Base-by-base conservation (phyloP, 1,284 basidiomycete species). In the Xanthoconium separans region DNA sequence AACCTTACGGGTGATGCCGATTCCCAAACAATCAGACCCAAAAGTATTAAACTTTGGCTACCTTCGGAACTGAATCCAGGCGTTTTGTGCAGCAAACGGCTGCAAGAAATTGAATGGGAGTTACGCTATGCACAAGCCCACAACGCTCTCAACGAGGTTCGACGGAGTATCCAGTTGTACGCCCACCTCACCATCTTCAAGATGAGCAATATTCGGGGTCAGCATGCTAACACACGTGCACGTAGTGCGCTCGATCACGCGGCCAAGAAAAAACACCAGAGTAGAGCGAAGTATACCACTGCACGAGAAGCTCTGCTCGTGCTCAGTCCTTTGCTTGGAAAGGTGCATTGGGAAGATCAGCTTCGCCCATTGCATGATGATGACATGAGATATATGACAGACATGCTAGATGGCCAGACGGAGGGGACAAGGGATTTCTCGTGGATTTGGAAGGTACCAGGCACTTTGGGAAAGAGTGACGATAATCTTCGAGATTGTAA, bases 371-470 rank as follows among this genome's bases (percentile, higher is more conserved):
- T 52, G 40, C 10, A 4, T 9, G 46, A 52, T 6, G 13, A 2
- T 2, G 27, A 53, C 40, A 50, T 53, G 51, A 50, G 51, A 7
- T 6, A 53, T 18, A 50, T 53, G 40, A 22, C 11, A 1, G 40
- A 53, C 15, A 43, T 53, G 18, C 9, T 53, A 15, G 51, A 53
- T 42, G 51, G 47, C 2, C 40, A 53, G 15, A 50, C 33, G 2
- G 44, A 51, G 12, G 50, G 44, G 1, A 51, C 29, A 1, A 49
- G 50, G 20, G n/a, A 49, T 6, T 2, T 50, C 7, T 37, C 40
- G 7, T 53, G 45, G 39, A 52, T 52, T 30, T 52, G 44, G 44
- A 52, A 52, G 39, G 7, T 20, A 2, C 51, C 45, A 1, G 51
- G 45, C 2, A 24, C 50, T 12, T 43, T 50, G 18, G 46, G 31